These are phyloP conservation scores for Chionographis japonica DNA, from an alignment of 106 monocot genomes.

Conservation along the genomic window DNA sequence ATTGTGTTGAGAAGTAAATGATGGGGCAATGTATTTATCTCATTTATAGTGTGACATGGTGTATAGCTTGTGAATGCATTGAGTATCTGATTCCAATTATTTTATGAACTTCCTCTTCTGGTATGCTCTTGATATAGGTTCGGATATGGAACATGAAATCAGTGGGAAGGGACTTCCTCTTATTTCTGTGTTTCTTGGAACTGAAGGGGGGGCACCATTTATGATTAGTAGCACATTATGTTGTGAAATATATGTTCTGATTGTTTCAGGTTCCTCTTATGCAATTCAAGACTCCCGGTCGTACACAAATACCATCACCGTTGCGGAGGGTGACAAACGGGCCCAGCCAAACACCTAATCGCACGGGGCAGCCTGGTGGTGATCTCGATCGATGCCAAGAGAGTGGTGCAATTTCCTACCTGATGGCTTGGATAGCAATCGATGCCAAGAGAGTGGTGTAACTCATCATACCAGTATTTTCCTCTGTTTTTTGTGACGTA, in stretches of 20 bases:
- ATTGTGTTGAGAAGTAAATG: too few relatives aligned
- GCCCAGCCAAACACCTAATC: slow-evolving; percentile 2
- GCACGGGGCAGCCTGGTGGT: not conserved
- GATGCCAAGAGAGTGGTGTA: too few relatives aligned
- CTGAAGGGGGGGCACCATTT: too few relatives aligned
- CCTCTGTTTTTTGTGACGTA: too few relatives aligned
- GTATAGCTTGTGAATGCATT: too few relatives aligned
- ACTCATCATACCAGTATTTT: too few relatives aligned
- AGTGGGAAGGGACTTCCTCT: slow-evolving; percentile 43
- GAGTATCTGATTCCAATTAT: not conserved
- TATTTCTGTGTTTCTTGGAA: too few relatives aligned
- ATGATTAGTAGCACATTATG: too few relatives aligned
- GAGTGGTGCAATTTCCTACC: too few relatives aligned
- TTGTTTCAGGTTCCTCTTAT: slow-evolving; percentile 1
- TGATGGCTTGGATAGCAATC: too few relatives aligned
- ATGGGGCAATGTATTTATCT: too few relatives aligned
- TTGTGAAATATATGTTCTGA: not conserved
- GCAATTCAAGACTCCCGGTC: slow-evolving; percentile 20
- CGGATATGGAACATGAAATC: slow-evolving; percentile 98
- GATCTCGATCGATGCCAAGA: not conserved
- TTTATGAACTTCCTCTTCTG: not conserved
- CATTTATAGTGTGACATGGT: too few relatives aligned
- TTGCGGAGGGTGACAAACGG: slow-evolving; percentile 20
- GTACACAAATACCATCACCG: slow-evolving; percentile 22
- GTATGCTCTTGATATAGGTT: slow-evolving; percentile 34